Evolutionary conservation across 2,329 filamentous ascomycete genomes (phyloP).

Genomic region (Phyllosticta citrichinensis): DNA sequence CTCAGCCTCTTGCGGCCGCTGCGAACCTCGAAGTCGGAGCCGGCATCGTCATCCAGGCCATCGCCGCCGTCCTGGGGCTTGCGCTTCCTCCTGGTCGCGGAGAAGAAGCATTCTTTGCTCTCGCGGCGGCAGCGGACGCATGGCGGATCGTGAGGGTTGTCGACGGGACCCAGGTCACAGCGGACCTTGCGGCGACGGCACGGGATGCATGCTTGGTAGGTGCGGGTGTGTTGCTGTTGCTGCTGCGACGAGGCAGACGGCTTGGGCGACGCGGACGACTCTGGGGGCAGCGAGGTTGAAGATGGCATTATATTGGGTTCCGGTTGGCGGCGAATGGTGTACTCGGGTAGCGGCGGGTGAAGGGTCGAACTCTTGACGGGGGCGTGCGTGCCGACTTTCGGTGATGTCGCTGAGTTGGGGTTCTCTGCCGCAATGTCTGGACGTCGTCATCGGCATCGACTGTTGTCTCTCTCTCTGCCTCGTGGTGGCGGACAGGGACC

Average conservation of each 20-base stretch:
- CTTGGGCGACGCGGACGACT: background rate
- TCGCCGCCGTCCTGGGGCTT: slow-evolving; percentile 50
- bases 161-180: slow-evolving; percentile 61
- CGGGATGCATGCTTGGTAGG: slow-evolving; percentile 40
- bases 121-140: slow-evolving; percentile 90
- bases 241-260: background rate
- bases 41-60: slow-evolving; percentile 32
- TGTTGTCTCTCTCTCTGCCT: background rate
- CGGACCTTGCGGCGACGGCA: slow-evolving; percentile 48
- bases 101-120: slow-evolving; percentile 96
- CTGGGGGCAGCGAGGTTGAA: slow-evolving; percentile 9
- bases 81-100: slow-evolving; percentile 83
- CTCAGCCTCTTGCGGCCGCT: slow-evolving; percentile 63
- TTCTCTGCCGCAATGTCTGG: background rate
- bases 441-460: background rate
- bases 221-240: slow-evolving; percentile 24
- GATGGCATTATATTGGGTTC: slow-evolving; percentile 1
- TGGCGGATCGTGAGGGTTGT: slow-evolving; percentile 87
- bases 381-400: slow-evolving; percentile 5
- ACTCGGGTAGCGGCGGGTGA: slow-evolving; percentile 9
- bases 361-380: slow-evolving; percentile 2
- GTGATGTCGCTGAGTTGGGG: background rate
- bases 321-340: background rate
- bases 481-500: background rate
- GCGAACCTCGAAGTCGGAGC: slow-evolving; percentile 56